Conservation (phyloP, 768 basidiomycete genomes). For the Suillus sp. region DNA sequence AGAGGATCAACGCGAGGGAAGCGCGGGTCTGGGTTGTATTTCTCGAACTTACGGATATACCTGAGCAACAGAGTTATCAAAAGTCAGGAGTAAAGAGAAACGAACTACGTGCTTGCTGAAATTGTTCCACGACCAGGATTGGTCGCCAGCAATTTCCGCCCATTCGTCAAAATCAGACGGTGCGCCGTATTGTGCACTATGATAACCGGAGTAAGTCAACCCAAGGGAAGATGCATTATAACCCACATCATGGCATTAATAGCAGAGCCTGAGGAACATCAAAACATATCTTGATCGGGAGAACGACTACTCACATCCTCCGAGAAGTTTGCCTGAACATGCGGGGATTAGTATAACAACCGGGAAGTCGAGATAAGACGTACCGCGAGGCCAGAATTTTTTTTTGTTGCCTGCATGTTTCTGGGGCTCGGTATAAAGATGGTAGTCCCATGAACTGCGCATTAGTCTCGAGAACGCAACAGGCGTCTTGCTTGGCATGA, state of each 20-base stretch:
- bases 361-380: conserved; percentile 7
- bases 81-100: neutral
- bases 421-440: conserved; percentile 60
- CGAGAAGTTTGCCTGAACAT: conserved; percentile 60
- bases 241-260: conserved; percentile 60
- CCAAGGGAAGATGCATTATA: neutral
- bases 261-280: conserved; percentile 47
- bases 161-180: conserved; percentile 74
- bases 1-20: conserved; percentile 51
- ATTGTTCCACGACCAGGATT: conserved; percentile 57
- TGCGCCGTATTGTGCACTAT: conserved; percentile 57
- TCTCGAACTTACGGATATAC: conserved; percentile 74
- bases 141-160: conserved; percentile 53
- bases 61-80: conserved; percentile 34
- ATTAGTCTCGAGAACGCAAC: conserved; percentile 46
- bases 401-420: conserved; percentile 45
- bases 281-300: neutral
- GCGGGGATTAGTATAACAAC: neutral
- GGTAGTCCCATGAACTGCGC: conserved; percentile 49
- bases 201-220: conserved; percentile 12
- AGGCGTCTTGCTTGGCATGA: conserved; percentile 46
- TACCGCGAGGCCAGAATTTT: conserved; percentile 70
- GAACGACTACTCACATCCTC: conserved; percentile 59
- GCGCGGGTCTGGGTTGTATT: conserved; percentile 49
- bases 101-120: conserved; percentile 45